Percentiles rank a stretch among this genome's conserved stretches.
Evolutionary conservation across 1,139 yeast species (phyloP).

Genomic region (Lizanozyma gosingica): DNA sequence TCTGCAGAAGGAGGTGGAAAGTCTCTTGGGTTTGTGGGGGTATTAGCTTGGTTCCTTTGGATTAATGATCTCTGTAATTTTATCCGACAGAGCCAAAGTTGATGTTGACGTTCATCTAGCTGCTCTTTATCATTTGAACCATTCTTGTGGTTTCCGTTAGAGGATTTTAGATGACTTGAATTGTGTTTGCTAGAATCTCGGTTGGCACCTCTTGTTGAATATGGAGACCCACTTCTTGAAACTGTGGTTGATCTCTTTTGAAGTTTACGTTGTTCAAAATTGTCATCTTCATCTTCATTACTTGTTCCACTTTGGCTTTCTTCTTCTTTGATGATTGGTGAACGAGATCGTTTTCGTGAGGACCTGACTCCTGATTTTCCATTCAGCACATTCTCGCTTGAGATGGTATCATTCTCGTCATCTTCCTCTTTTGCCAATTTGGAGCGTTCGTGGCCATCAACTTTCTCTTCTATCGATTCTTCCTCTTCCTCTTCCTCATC

Average conservation of each 20-base stretch:
- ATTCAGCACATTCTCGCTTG: conserved; percentile 5
- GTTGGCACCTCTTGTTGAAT: neutral
- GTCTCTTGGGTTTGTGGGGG: conserved; percentile 24
- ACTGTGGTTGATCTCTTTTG: conserved; percentile 1
- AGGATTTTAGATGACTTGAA: neutral
- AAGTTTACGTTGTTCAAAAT: conserved; percentile 5
- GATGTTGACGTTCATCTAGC: conserved; percentile 19
- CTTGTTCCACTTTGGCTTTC: neutral
- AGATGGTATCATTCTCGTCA: conserved; percentile 1
- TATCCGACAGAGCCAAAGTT: conserved; percentile 40
- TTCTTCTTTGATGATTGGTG: conserved; percentile 1
- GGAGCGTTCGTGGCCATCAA: conserved; percentile 5
- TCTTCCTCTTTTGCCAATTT: conserved; percentile 1
- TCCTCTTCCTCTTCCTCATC: conserved; percentile 13
- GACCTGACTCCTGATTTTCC: conserved; percentile 6
- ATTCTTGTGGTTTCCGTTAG: neutral
- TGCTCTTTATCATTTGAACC: conserved; percentile 18
- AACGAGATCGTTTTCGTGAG: too few species aligned
- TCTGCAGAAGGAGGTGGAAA: conserved; percentile 39
- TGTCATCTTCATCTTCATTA: conserved; percentile 3
- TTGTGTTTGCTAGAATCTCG: conserved; percentile 3
- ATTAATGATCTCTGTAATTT: conserved; percentile 37
- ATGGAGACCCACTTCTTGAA: conserved; percentile 1
- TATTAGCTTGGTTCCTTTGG: conserved; percentile 34
- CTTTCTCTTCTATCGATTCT: conserved; percentile 1